A percentile compares a stretch with the other conserved stretches of the same genome.
These are phyloP conservation scores for Candida methanosorbosa DNA, from an alignment of 805 yeast genomes.

Conservation along the genomic window DNA sequence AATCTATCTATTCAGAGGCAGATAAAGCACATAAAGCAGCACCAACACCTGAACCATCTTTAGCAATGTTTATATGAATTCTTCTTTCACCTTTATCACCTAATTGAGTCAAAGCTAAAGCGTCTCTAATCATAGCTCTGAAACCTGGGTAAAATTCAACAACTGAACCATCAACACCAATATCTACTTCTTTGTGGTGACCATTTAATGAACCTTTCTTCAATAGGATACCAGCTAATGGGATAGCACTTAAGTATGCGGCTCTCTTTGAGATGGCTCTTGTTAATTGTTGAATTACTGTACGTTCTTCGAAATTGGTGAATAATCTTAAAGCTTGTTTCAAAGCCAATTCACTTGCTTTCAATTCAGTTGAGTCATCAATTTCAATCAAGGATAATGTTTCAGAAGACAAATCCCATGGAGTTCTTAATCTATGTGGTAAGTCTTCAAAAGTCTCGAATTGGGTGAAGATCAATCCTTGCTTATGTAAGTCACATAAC, in stretches of 20 bases:
- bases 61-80: slow-evolving; percentile 71
- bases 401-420: slow-evolving; percentile 76
- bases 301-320: slow-evolving; percentile 63
- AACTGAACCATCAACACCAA: slow-evolving; percentile 94
- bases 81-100: slow-evolving; percentile 71
- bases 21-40: slow-evolving; percentile 82
- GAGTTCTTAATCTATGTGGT: slow-evolving; percentile 60
- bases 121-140: slow-evolving; percentile 71
- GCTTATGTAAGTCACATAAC: slow-evolving; percentile 56
- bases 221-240: slow-evolving; percentile 71
- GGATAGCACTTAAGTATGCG: slow-evolving; percentile 84
- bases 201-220: slow-evolving; percentile 61
- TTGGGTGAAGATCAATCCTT: slow-evolving; percentile 51
- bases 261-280: slow-evolving; percentile 80
- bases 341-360: slow-evolving; percentile 60
- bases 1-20: not conserved
- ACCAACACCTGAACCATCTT: slow-evolving; percentile 96
- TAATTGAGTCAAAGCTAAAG: slow-evolving; percentile 58
- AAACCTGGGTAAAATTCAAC: slow-evolving; percentile 91
- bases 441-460: slow-evolving; percentile 32
- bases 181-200: slow-evolving; percentile 69
- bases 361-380: slow-evolving; percentile 69
- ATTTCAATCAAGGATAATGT: slow-evolving; percentile 81
- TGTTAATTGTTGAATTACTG: slow-evolving; percentile 62
- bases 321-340: slow-evolving; percentile 61